Evolutionary conservation across 2,329 filamentous ascomycete species (phyloP), one percentile per base, ranked within the genome.

Genomic region (Albophoma yamanashiensis): DNA sequence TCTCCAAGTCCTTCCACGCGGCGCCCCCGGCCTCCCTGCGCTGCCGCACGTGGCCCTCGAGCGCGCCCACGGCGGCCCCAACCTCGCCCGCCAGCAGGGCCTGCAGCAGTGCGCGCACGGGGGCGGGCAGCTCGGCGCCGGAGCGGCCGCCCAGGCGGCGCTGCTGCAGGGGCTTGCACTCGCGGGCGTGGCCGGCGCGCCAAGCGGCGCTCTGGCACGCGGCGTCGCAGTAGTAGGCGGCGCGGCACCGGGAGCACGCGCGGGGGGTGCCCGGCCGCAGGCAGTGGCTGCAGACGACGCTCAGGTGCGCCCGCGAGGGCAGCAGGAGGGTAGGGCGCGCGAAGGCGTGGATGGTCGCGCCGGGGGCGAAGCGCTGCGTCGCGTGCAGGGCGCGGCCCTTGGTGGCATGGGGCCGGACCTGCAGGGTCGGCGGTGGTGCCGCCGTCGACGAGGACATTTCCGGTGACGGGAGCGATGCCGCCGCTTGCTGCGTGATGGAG

Each of bases 171-270:
- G 79, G 74, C 56, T 73, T 75, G 73, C 84, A 87, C 72, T 87
- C 84, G 55, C 70, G 71, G 65, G 77, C 75, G 71, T 87, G 84
- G 47, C 76, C 73, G 1, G 69, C 67, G 9, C 69, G 69, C 83
- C 84, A 87, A 67, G 82, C 78, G 2, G 76, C 72, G 31, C 73
- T 72, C 71, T 87, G 84, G 70, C 84, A 87, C 6, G 67, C 64
- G 9, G 72, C 60, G 57, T 75, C 74, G 72, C 84, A 87, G 74
- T 87, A 87, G 34, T 73, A 76, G 4, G 77, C 76, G 1, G 78
- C 74, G 36, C 74, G 77, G 72, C 84, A 87, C 56, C 75, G 78
- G 0, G 78, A 78, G 70, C 84, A 87, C 27, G 76, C 74, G 50
- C 67, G 67, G 31, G 67, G 66, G 39, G 59, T 60, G 53, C 66